These are phyloP conservation scores for Lepiota subincarnata DNA, from an alignment of 768 basidiomycete genomes.

Conservation along the genomic window DNA sequence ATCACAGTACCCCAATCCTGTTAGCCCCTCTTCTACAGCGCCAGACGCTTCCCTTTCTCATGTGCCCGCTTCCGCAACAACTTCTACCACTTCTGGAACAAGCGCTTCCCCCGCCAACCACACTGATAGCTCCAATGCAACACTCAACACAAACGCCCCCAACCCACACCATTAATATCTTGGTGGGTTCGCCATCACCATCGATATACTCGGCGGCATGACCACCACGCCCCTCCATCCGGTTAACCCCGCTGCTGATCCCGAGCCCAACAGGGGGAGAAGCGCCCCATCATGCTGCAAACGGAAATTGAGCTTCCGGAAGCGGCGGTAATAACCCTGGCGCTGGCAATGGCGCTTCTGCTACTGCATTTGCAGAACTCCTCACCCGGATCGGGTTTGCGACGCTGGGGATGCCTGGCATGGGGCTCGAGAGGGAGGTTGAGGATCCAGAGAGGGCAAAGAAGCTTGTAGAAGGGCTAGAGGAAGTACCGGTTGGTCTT, in stretches of 20 bases:
- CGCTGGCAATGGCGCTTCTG: background rate
- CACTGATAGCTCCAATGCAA: background rate
- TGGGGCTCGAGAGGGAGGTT: constrained; percentile 27
- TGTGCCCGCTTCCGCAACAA: too few relatives aligned
- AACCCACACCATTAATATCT: constrained; percentile 5
- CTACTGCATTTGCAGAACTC: constrained; percentile 10
- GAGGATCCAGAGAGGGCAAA: constrained; percentile 70
- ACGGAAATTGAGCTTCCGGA: background rate
- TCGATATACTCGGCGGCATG: constrained; percentile 10
- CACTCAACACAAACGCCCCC: too few relatives aligned
- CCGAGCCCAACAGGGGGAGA: background rate
- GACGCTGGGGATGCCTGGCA: constrained; percentile 18
- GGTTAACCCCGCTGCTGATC: too few relatives aligned
- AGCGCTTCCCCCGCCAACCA: background rate
- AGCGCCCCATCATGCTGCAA: too few relatives aligned
- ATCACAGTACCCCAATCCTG: constrained; percentile 8
- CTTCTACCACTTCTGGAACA: background rate
- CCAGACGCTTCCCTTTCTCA: background rate
- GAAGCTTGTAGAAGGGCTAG: constrained; percentile 57
- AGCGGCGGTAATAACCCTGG: background rate
- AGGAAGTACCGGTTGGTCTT: constrained; percentile 62
- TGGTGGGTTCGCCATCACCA: constrained; percentile 17
- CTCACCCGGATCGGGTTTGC: constrained; percentile 14
- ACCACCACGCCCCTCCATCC: background rate
- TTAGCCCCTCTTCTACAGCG: background rate